Evolutionary conservation across 805 yeast genomes (phyloP).

Genomic region (Yamadazyma sp.): DNA sequence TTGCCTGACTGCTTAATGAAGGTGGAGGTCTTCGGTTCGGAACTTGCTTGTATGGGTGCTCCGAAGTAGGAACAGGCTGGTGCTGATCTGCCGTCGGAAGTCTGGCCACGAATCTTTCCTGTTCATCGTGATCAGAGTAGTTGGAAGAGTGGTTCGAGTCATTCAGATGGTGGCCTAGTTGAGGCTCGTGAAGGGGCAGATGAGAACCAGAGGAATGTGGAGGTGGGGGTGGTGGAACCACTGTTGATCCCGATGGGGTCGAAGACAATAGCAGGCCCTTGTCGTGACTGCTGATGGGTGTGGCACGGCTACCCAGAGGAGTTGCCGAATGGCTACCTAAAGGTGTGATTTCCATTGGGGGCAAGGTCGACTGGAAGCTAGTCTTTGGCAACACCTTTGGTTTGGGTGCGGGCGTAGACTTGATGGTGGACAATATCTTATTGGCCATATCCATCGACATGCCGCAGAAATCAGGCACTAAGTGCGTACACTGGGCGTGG

Average conservation of each 20-base stretch:
- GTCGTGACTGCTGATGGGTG: constrained; percentile 11
- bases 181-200: not conserved
- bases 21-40: constrained; percentile 23
- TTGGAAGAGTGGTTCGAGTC: constrained; percentile 1
- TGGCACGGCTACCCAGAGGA: too few species aligned
- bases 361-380: too few species aligned
- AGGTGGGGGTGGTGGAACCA: constrained; percentile 1
- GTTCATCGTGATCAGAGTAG: constrained; percentile 18
- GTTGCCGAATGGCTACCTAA: too few species aligned
- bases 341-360: constrained; percentile 15
- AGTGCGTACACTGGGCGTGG: constrained; percentile 86
- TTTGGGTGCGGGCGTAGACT: constrained; percentile 51
- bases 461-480: constrained; percentile 98
- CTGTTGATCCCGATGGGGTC: constrained; percentile 1
- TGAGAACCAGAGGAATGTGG: constrained; percentile 4
- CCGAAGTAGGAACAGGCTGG: constrained; percentile 23
- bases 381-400: constrained; percentile 8
- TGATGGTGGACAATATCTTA: constrained; percentile 79
- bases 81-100: constrained; percentile 30
- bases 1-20: constrained; percentile 3
- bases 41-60: constrained; percentile 22
- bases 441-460: constrained; percentile 98
- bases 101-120: constrained; percentile 18
- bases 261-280: constrained; percentile 11
- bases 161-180: not conserved